Percentiles rank a stretch among this genome's conserved stretches.
Conservation (phyloP, 768 basidiomycete genomes). For the Neoboletus magnificus region DNA sequence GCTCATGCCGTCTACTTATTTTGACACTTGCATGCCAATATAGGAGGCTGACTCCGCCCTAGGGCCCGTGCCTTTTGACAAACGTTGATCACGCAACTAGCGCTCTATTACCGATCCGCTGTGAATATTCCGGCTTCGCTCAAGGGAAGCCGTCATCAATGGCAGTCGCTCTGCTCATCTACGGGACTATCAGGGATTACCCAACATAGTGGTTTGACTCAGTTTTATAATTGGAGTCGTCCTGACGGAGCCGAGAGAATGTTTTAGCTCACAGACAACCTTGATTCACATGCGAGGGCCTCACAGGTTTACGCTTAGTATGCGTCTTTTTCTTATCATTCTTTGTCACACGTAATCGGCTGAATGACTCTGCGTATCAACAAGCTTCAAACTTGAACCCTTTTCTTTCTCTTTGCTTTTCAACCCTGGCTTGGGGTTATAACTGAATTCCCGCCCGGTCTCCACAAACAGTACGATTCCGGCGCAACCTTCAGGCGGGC, state of each 20-base stretch:
- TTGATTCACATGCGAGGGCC: background rate
- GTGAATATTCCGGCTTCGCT: background rate
- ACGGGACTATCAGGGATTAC: background rate
- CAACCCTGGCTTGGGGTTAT: background rate
- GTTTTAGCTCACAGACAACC: background rate
- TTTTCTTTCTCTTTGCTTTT: too few relatives aligned
- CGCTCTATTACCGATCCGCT: background rate
- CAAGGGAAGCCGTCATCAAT: background rate
- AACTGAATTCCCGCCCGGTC: background rate
- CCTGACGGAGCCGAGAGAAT: background rate
- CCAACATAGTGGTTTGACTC: background rate
- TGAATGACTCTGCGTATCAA: slow-evolving; percentile 35
- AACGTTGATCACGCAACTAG: background rate
- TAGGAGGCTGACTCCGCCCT: background rate
- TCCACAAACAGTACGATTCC: background rate
- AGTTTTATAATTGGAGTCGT: background rate
- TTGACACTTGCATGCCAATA: background rate
- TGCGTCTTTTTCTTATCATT: slow-evolving; percentile 39
- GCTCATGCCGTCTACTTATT: background rate
- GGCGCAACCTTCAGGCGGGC: background rate
- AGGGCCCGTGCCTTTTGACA: background rate
- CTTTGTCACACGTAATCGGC: slow-evolving; percentile 18
- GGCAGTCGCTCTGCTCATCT: background rate
- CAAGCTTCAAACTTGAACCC: slow-evolving; percentile 31
- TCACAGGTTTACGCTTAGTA: background rate